Percentiles rank a stretch among this genome's conserved stretches.
These are phyloP conservation scores for Epicoccum nigrum DNA, from an alignment of 2,329 filamentous ascomycete species.

Conservation along the genomic window DNA sequence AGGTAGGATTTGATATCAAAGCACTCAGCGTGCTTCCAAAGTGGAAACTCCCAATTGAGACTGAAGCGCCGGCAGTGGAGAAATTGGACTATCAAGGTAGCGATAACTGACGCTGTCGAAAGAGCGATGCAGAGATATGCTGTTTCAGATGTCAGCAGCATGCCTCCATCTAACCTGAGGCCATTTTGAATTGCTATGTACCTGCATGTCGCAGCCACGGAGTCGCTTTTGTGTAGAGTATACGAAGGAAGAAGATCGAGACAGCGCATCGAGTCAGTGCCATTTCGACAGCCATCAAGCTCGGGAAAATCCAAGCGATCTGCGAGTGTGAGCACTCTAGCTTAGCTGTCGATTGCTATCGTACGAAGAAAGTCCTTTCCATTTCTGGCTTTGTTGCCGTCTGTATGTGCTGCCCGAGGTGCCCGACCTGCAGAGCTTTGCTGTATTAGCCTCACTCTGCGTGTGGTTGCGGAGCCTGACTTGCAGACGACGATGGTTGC, in stretches of 20 bases:
- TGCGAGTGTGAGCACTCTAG: slow-evolving; percentile 14
- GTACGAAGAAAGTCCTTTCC: slow-evolving; percentile 25
- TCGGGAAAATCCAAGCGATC: slow-evolving; percentile 31
- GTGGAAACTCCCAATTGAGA: slow-evolving; percentile 28
- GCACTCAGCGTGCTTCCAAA: slow-evolving; percentile 25
- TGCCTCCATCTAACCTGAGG: neutral
- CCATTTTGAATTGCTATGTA: slow-evolving; percentile 14
- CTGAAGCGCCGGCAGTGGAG: slow-evolving; percentile 31
- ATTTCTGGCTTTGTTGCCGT: slow-evolving; percentile 15
- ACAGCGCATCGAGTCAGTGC: slow-evolving; percentile 30
- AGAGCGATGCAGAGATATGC: slow-evolving; percentile 24
- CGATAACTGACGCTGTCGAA: slow-evolving; percentile 18
- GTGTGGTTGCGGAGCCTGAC: neutral
- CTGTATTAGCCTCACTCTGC: neutral
- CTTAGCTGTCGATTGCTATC: neutral
- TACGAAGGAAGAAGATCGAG: slow-evolving; percentile 34
- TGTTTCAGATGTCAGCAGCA: slow-evolving; percentile 23
- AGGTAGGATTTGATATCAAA: slow-evolving; percentile 22
- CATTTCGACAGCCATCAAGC: slow-evolving; percentile 27
- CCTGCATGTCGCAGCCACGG: slow-evolving; percentile 27
- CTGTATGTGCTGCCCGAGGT: slow-evolving; percentile 18
- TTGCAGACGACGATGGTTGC: slow-evolving; percentile 24
- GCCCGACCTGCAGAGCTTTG: slow-evolving; percentile 25
- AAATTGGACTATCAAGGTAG: slow-evolving; percentile 16
- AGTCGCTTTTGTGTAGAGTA: slow-evolving; percentile 28